Percentiles rank a stretch among this genome's conserved stretches.
phyloP scores from a whole-genome alignment of 495 filamentous ascomycete genomes.

The Niebla homalea region DNA sequence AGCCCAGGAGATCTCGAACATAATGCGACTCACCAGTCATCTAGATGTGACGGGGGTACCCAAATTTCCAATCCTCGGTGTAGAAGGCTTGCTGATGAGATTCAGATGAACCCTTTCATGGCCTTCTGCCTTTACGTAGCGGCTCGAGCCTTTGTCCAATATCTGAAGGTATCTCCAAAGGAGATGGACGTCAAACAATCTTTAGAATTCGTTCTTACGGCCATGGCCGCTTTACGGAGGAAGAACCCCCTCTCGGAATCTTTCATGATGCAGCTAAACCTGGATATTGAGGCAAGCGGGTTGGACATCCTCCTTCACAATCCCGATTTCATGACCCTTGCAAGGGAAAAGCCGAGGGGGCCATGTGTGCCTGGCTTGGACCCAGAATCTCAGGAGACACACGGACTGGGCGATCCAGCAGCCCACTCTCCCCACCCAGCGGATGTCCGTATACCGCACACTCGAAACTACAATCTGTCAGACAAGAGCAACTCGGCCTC shows the following conservation, averaged over 20 bases:
- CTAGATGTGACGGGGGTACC: slow-evolving; percentile 73
- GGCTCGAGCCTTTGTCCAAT: slow-evolving; percentile 89
- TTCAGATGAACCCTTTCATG: slow-evolving; percentile 89
- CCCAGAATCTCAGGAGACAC: too few species aligned
- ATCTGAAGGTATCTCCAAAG: slow-evolving; percentile 74
- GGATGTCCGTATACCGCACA: not conserved
- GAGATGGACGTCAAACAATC: slow-evolving; percentile 73
- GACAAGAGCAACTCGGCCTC: not conserved
- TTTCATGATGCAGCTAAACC: slow-evolving; percentile 85
- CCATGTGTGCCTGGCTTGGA: too few species aligned
- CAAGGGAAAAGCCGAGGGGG: slow-evolving; percentile 2
- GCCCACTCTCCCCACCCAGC: not conserved
- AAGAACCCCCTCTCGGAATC: slow-evolving; percentile 90
- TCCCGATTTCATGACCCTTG: slow-evolving; percentile 7
- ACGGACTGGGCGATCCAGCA: too few species aligned
- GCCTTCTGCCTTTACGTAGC: slow-evolving; percentile 93
- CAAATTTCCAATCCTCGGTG: slow-evolving; percentile 5
- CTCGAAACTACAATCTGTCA: not conserved
- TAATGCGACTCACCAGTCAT: slow-evolving; percentile 92
- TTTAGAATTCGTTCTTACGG: slow-evolving; percentile 74
- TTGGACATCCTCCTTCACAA: slow-evolving; percentile 19
- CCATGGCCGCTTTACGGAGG: slow-evolving; percentile 76
- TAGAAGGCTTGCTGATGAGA: slow-evolving; percentile 14
- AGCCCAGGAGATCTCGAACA: slow-evolving; percentile 86
- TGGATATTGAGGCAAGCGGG: slow-evolving; percentile 65